Evolutionary conservation across 495 filamentous ascomycete species (phyloP).

Genomic region (Tirmania nivea): DNA sequence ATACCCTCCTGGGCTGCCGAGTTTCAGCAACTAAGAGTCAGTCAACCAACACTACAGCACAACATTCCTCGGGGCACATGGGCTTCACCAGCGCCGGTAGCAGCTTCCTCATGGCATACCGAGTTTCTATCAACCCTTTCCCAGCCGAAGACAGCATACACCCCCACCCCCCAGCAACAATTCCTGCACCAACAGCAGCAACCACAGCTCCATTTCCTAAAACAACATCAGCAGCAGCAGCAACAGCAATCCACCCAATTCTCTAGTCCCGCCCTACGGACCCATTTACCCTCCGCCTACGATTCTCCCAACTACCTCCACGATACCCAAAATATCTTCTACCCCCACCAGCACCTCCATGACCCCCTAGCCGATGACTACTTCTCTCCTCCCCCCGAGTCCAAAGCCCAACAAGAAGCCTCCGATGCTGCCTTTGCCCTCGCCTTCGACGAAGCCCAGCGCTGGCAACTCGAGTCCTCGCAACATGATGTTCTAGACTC

Average conservation of each 20-base stretch:
- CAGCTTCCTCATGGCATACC: conserved; percentile 7
- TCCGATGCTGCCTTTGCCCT: conserved; percentile 43
- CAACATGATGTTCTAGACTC: conserved; percentile 1
- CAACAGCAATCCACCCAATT: not conserved
- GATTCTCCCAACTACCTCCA: not conserved
- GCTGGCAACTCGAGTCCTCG: conserved; percentile 4
- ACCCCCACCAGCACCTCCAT: not conserved
- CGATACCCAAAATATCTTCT: not conserved
- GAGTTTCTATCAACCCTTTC: conserved; percentile 3
- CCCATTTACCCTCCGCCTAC: not conserved
- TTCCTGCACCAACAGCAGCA: not conserved
- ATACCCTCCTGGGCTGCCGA: conserved; percentile 3
- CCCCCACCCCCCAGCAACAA: not conserved
- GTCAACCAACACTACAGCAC: conserved; percentile 3
- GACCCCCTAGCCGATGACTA: too few relatives aligned
- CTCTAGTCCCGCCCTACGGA: conserved; percentile 1
- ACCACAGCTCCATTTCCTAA: not conserved
- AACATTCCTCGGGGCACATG: not conserved
- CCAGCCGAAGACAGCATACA: conserved; percentile 14
- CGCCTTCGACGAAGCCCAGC: conserved; percentile 30
- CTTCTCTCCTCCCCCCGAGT: not conserved
- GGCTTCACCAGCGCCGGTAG: conserved; percentile 7
- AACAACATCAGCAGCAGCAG: not conserved
- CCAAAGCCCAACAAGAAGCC: conserved; percentile 11
- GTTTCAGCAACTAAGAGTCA: conserved; percentile 13